Evolutionary conservation across 2,329 filamentous ascomycete species (phyloP).

Genomic region (Rutstroemia sp.): DNA sequence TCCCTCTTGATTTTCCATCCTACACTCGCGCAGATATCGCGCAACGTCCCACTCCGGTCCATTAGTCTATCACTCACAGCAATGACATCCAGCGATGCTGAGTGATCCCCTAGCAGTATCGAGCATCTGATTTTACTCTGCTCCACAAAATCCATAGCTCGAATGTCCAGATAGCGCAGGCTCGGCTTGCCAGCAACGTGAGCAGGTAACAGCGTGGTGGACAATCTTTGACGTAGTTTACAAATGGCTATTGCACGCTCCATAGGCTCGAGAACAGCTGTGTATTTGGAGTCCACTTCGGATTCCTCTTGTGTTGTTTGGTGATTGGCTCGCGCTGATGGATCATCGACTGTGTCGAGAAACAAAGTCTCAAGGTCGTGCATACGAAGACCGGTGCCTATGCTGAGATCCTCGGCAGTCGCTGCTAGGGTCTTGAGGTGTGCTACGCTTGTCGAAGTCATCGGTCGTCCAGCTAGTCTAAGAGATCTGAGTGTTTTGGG

Average conservation of each 20-base stretch:
- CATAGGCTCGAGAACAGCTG: constrained; percentile 12
- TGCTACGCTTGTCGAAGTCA: not conserved
- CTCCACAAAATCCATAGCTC: constrained; percentile 10
- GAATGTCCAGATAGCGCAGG: constrained; percentile 12
- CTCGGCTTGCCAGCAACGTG: not conserved
- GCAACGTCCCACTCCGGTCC: constrained; percentile 4
- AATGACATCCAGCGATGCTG: constrained; percentile 11
- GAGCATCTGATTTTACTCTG: constrained; percentile 13
- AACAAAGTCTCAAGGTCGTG: constrained; percentile 16
- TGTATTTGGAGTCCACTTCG: constrained; percentile 6
- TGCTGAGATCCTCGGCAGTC: constrained; percentile 5
- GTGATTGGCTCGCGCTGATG: not conserved
- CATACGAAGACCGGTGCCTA: constrained; percentile 12
- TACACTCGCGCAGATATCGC: constrained; percentile 4
- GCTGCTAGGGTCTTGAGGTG: not conserved
- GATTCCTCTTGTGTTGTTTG: not conserved
- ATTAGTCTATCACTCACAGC: constrained; percentile 10
- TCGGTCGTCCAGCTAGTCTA: constrained; percentile 4
- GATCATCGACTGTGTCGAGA: constrained; percentile 1
- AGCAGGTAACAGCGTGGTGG: not conserved
- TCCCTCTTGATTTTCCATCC: constrained; percentile 9
- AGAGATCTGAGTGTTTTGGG: constrained; percentile 2
- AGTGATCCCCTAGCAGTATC: constrained; percentile 13
- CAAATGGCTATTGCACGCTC: constrained; percentile 16
- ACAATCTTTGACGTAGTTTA: constrained; percentile 13